Conservation (phyloP, 2,329 filamentous ascomycete species). For the Pseudocercospora eumusae region DNA sequence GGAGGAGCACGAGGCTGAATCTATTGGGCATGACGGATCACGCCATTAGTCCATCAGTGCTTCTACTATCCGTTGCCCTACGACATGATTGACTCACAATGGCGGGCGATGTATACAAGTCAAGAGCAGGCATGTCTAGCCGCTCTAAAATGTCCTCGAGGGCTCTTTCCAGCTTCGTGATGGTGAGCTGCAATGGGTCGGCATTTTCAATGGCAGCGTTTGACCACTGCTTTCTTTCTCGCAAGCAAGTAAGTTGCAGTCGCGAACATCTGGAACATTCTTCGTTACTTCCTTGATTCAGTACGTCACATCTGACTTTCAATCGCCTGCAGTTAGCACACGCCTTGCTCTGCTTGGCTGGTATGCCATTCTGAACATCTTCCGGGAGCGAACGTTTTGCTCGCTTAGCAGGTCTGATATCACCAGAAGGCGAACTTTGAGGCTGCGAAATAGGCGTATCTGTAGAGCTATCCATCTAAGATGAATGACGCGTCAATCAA, state of each 20-base stretch:
- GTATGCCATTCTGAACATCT: slow-evolving; percentile 1
- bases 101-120: slow-evolving; percentile 15
- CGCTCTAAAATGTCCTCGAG: slow-evolving; percentile 19
- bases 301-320: slow-evolving; percentile 18
- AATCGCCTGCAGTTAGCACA: slow-evolving; percentile 16
- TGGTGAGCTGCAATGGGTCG: slow-evolving; percentile 7
- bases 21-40: background rate
- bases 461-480: background rate
- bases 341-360: slow-evolving; percentile 14
- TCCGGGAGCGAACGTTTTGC: background rate
- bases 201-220: background rate
- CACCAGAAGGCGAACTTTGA: background rate
- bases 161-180: slow-evolving; percentile 19
- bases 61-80: background rate
- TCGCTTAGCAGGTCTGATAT: background rate
- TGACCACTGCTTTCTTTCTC: slow-evolving; percentile 13
- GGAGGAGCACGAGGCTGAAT: slow-evolving; percentile 6
- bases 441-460: background rate
- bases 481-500: background rate
- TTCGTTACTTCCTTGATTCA: background rate
- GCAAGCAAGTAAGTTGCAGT: slow-evolving; percentile 11
- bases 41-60: background rate
- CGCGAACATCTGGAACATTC: slow-evolving; percentile 18
- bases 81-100: background rate
- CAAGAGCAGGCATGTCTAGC: slow-evolving; percentile 18